Percentiles rank a stretch among this genome's conserved stretches.
phyloP scores from a whole-genome alignment of 192 early-diverging fungal species.

The Phycomyces nitens region DNA sequence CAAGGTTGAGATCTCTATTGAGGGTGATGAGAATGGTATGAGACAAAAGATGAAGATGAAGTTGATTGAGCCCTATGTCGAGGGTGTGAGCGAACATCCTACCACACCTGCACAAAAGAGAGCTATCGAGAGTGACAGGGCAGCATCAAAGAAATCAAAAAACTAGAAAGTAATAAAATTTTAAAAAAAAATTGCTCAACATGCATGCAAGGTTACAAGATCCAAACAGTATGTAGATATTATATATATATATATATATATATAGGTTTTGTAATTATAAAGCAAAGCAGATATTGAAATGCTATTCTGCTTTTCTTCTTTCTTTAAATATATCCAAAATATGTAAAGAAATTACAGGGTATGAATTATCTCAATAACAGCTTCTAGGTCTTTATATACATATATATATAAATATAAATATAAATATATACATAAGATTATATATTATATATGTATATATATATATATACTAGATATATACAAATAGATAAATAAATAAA shows the following conservation, averaged over 20 bases:
- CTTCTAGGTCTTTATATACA: not conserved
- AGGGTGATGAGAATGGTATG: slow-evolving; percentile 55
- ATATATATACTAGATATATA: no score
- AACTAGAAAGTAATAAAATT: slow-evolving; percentile 3
- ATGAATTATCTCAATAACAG: not conserved
- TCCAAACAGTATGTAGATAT: not conserved
- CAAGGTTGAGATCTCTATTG: slow-evolving; percentile 65
- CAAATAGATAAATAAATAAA: no score
- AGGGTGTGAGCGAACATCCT: slow-evolving; percentile 43
- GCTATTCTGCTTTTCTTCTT: no score
- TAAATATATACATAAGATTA: no score
- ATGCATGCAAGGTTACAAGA: not conserved
- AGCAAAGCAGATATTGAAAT: no score
- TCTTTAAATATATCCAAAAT: no score
- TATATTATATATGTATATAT: not conserved
- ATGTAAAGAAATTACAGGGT: not conserved
- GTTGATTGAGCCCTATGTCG: slow-evolving; percentile 49
- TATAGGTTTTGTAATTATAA: no score
- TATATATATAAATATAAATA: not conserved
- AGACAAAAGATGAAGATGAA: slow-evolving; percentile 61
- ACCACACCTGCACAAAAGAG: slow-evolving; percentile 9
- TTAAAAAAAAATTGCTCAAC: not conserved
- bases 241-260: not conserved
- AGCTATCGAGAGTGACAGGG: not conserved
- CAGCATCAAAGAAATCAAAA: slow-evolving; percentile 7